Evolutionary conservation across 176 grass and related monocot genomes (phyloP).

Genomic region (Cenchrus purpureus): DNA sequence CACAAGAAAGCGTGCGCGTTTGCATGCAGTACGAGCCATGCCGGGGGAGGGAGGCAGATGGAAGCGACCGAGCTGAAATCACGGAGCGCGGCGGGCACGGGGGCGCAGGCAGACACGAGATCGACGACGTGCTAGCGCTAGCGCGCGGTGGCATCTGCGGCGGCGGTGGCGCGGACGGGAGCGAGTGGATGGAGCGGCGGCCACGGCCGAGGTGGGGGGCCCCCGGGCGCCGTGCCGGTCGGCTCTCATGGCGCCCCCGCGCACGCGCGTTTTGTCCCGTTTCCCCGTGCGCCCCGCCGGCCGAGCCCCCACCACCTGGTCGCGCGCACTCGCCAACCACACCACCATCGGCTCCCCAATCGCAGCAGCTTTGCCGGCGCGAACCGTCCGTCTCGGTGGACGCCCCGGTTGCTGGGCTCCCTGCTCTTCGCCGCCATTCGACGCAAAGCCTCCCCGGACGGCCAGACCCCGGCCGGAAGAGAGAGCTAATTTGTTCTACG

Average conservation of each 20-base stretch:
- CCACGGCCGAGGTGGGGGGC: background rate
- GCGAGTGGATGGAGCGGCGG: background rate
- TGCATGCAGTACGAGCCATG: background rate
- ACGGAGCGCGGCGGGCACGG: conserved; percentile 5
- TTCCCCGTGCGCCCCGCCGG: conserved; percentile 26
- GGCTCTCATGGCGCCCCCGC: conserved; percentile 47
- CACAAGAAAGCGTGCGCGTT: background rate
- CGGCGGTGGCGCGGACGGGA: background rate
- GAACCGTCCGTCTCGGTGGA: background rate
- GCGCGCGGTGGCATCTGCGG: background rate
- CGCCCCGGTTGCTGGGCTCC: background rate
- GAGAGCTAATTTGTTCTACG: background rate
- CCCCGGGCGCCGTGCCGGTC: conserved; percentile 13
- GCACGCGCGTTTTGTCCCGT: conserved; percentile 55
- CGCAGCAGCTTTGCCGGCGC: conserved; percentile 15
- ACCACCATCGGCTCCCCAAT: background rate
- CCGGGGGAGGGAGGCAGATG: background rate
- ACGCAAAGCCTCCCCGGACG: background rate
- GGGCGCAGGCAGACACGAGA: background rate
- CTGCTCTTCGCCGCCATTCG: background rate
- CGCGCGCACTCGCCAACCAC: background rate
- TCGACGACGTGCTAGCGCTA: background rate
- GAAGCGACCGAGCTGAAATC: conserved; percentile 5
- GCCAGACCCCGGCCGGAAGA: too few relatives aligned
- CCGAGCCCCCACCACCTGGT: conserved; percentile 35